Conservation (phyloP, 2,329 filamentous ascomycete species). For the Aspergillus carbonarius region DNA sequence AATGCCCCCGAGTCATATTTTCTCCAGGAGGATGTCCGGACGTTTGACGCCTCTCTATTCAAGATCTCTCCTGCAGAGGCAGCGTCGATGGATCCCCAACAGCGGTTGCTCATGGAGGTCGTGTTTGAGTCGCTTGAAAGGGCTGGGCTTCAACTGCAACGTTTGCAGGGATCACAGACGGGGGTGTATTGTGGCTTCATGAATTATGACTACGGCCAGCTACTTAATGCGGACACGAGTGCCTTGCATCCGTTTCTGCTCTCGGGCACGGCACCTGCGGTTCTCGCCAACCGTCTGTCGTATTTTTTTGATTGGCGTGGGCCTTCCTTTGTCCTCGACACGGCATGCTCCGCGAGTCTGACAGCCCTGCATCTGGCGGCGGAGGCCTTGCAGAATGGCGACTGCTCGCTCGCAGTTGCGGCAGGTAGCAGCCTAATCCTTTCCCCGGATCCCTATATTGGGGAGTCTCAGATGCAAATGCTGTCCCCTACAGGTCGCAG, state of each 20-base stretch:
- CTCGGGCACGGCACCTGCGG: constrained; percentile 24
- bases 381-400: not conserved
- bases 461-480: constrained; percentile 35
- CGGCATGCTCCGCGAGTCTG: constrained; percentile 41
- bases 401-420: constrained; percentile 14
- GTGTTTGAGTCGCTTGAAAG: constrained; percentile 42
- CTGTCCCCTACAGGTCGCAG: constrained; percentile 55
- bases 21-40: not conserved
- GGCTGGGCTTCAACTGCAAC: constrained; percentile 15
- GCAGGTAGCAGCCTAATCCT: constrained; percentile 34
- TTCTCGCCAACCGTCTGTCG: constrained; percentile 33
- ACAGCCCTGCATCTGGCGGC: constrained; percentile 22
- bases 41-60: constrained; percentile 27
- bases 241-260: constrained; percentile 12
- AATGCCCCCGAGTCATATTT: not conserved
- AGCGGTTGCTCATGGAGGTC: constrained; percentile 30
- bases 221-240: constrained; percentile 16
- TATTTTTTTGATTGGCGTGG: constrained; percentile 40
- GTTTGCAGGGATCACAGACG: constrained; percentile 23
- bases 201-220: constrained; percentile 22
- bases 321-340: constrained; percentile 40
- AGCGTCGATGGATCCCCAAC: constrained; percentile 35
- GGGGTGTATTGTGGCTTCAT: constrained; percentile 21
- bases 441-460: constrained; percentile 27
- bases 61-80: constrained; percentile 20